Percentiles rank a stretch among this genome's conserved stretches.
These are phyloP conservation scores for Mycena belliarum DNA, from an alignment of 768 basidiomycete genomes.

Conservation along the genomic window DNA sequence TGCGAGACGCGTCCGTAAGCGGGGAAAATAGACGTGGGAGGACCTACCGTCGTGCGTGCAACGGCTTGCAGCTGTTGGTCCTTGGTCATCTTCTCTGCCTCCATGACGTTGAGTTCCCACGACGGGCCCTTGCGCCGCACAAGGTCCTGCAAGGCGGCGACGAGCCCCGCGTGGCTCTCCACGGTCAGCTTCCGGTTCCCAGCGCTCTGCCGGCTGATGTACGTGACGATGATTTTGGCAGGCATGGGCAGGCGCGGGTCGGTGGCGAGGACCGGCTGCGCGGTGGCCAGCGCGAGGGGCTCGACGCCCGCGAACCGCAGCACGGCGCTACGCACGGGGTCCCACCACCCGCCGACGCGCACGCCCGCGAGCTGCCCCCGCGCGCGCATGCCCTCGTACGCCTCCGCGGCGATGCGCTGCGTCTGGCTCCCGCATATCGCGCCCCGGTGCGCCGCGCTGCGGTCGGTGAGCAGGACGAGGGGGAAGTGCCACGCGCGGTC, in stretches of 20 bases:
- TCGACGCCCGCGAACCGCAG: conserved; percentile 65
- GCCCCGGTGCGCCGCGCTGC: conserved; percentile 77
- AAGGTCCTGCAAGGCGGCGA: conserved; percentile 53
- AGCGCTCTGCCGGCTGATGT: conserved; percentile 66
- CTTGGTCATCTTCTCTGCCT: conserved; percentile 66
- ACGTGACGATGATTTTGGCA: conserved; percentile 63
- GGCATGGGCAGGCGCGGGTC: conserved; percentile 38
- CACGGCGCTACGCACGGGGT: conserved; percentile 62
- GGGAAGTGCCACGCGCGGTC: conserved; percentile 71
- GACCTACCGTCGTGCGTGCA: conserved; percentile 68
- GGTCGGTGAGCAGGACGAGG: conserved; percentile 66
- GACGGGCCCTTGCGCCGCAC: conserved; percentile 37
- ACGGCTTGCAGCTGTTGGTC: conserved; percentile 73
- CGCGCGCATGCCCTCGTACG: conserved; percentile 52
- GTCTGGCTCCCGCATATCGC: conserved; percentile 59
- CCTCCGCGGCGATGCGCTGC: conserved; percentile 73
- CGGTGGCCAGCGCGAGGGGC: conserved; percentile 22
- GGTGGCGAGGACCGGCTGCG: background rate
- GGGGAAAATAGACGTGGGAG: background rate
- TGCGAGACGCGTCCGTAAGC: conserved; percentile 27
- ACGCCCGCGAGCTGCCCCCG: conserved; percentile 36
- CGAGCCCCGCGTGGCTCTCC: conserved; percentile 57
- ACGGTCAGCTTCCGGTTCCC: conserved; percentile 51
- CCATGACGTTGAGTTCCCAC: conserved; percentile 64
- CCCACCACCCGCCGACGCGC: conserved; percentile 72